These are phyloP conservation scores for Phytophthora palmivora DNA, from an alignment of 352 stramenopile genomes.

Conservation along the genomic window DNA sequence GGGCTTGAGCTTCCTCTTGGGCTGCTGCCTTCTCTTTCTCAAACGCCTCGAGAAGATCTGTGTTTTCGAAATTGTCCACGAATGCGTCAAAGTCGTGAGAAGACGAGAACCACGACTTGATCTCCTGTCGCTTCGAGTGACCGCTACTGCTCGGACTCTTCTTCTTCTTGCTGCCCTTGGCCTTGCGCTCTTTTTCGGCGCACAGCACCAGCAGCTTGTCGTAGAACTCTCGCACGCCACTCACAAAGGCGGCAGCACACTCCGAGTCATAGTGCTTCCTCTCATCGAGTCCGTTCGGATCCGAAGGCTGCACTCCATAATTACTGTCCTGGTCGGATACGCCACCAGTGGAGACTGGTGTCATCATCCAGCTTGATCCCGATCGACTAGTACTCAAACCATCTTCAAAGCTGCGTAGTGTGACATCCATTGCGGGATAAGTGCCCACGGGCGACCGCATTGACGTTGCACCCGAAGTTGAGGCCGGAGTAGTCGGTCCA, in stretches of 20 bases:
- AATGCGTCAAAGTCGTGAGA: slow-evolving; percentile 85
- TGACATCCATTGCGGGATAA: slow-evolving; percentile 38
- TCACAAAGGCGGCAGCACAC: slow-evolving; percentile 60
- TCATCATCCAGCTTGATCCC: slow-evolving; percentile 46
- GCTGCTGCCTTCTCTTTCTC: slow-evolving; percentile 48
- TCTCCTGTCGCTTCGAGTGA: slow-evolving; percentile 79
- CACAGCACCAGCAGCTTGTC: slow-evolving; percentile 64
- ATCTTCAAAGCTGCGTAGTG: slow-evolving; percentile 53
- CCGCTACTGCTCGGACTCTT: slow-evolving; percentile 53
- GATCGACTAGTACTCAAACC: slow-evolving; percentile 50
- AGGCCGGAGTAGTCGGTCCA: slow-evolving; percentile 49
- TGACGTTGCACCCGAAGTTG: slow-evolving; percentile 35
- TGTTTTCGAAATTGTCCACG: slow-evolving; percentile 73
- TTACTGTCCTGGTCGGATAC: slow-evolving; percentile 37
- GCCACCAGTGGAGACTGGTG: slow-evolving; percentile 22
- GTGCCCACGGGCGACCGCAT: slow-evolving; percentile 42
- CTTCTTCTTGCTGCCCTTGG: slow-evolving; percentile 51
- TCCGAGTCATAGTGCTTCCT: slow-evolving; percentile 67
- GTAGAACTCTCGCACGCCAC: slow-evolving; percentile 71
- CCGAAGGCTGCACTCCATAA: slow-evolving; percentile 31
- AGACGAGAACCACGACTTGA: slow-evolving; percentile 88
- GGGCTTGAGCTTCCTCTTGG: slow-evolving; percentile 35
- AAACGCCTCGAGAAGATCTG: slow-evolving; percentile 55
- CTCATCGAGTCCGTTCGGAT: slow-evolving; percentile 51
- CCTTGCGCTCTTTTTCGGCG: slow-evolving; percentile 70